These are phyloP conservation scores for Aspergillus pseudoterreus DNA, from an alignment of 2,329 filamentous ascomycete genomes.

Conservation along the genomic window DNA sequence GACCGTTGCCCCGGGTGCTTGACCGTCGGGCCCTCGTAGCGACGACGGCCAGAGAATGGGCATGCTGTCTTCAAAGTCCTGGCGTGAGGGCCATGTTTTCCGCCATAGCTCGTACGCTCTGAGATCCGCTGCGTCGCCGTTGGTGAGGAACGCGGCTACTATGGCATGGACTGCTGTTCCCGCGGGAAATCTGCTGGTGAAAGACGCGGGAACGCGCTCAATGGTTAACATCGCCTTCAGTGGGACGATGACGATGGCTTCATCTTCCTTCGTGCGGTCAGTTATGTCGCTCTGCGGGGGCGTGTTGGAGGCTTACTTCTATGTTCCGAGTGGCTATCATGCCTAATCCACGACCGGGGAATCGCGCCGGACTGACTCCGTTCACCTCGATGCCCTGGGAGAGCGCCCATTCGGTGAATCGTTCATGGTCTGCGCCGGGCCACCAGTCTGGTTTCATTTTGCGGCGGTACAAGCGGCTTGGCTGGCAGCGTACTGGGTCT, in stretches of 20 bases:
- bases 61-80: slow-evolving; percentile 58
- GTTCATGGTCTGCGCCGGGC: slow-evolving; percentile 39
- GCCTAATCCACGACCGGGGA: slow-evolving; percentile 73
- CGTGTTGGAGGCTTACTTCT: slow-evolving; percentile 47
- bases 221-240: slow-evolving; percentile 60
- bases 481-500: too few species aligned
- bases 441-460: slow-evolving; percentile 27
- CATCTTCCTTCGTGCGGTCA: slow-evolving; percentile 46
- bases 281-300: neutral
- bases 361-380: slow-evolving; percentile 62
- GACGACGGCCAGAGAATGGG: slow-evolving; percentile 52
- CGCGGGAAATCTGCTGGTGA: slow-evolving; percentile 51
- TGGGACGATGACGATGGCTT: slow-evolving; percentile 64
- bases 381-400: slow-evolving; percentile 63
- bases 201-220: slow-evolving; percentile 54
- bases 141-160: slow-evolving; percentile 64
- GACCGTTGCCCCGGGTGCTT: slow-evolving; percentile 17
- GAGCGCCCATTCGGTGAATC: slow-evolving; percentile 66
- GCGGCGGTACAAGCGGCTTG: neutral
- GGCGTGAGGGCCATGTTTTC: slow-evolving; percentile 61
- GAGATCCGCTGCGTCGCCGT: slow-evolving; percentile 45
- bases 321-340: slow-evolving; percentile 67
- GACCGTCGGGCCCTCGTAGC: slow-evolving; percentile 34
- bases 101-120: slow-evolving; percentile 57
- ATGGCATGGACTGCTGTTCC: slow-evolving; percentile 65